phyloP scores from a whole-genome alignment of 2,329 filamentous ascomycete genomes.

The Ophiostoma sp. region DNA sequence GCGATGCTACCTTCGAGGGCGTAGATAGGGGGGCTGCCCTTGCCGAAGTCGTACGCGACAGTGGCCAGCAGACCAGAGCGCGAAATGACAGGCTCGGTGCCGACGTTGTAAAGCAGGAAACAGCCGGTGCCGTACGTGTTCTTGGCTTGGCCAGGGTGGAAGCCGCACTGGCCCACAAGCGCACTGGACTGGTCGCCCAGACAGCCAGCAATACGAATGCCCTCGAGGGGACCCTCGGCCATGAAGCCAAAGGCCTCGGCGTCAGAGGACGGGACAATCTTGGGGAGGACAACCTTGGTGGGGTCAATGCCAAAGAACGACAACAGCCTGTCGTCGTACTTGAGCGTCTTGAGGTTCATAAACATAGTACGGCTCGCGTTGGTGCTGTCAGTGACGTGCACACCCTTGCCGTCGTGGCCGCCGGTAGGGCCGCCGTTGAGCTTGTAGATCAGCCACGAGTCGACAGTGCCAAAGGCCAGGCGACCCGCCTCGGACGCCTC shows the following conservation, averaged over 20 bases:
- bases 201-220: slow-evolving; percentile 72
- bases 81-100: slow-evolving; percentile 77
- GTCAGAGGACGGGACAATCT: slow-evolving; percentile 77
- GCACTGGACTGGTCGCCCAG: slow-evolving; percentile 83
- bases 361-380: slow-evolving; percentile 93
- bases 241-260: slow-evolving; percentile 65
- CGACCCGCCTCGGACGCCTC: slow-evolving; percentile 70
- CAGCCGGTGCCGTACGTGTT: slow-evolving; percentile 90
- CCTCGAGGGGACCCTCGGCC: slow-evolving; percentile 59
- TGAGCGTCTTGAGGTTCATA: slow-evolving; percentile 74
- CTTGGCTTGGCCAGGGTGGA: slow-evolving; percentile 75
- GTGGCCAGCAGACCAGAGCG: slow-evolving; percentile 78
- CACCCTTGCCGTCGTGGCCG: slow-evolving; percentile 38
- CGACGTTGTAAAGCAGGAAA: slow-evolving; percentile 85
- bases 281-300: slow-evolving; percentile 68
- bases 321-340: slow-evolving; percentile 73
- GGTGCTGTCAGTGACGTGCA: slow-evolving; percentile 78
- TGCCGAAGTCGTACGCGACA: slow-evolving; percentile 74
- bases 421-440: slow-evolving; percentile 67
- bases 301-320: slow-evolving; percentile 69
- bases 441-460: slow-evolving; percentile 81
- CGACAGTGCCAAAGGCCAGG: slow-evolving; percentile 79
- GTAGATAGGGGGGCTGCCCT: slow-evolving; percentile 58
- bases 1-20: slow-evolving; percentile 80
- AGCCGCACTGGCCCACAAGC: slow-evolving; percentile 79